These are phyloP conservation scores for Sphagnum fallax DNA, from an alignment of 228 moss, liverwort and hornwort genomes.

Conservation along the genomic window DNA sequence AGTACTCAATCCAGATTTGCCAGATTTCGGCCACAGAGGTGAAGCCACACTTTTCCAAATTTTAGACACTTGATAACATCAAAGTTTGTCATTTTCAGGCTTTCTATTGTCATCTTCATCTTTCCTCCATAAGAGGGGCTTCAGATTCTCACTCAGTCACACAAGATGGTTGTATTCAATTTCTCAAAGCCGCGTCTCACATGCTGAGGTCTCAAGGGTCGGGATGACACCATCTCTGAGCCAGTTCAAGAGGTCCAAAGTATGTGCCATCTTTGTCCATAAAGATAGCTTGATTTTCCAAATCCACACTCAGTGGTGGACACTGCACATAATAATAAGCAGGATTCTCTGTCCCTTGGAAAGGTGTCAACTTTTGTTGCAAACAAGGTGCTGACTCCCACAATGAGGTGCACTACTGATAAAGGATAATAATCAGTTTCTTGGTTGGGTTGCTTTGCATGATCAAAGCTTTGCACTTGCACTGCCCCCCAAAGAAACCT, in stretches of 20 bases:
- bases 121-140: conserved; percentile 44
- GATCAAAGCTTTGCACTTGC: too few species aligned
- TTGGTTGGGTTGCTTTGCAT: too few species aligned
- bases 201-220: conserved; percentile 54
- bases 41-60: conserved; percentile 61
- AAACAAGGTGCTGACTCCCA: conserved; percentile 60
- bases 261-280: conserved; percentile 92
- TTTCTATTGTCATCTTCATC: conserved; percentile 81
- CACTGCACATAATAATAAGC: conserved; percentile 97
- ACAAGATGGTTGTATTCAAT: conserved; percentile 86
- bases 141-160: conserved; percentile 62
- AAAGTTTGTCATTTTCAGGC: conserved; percentile 81
- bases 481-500: too few species aligned
- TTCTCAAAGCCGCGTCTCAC: conserved; percentile 85
- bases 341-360: conserved; percentile 85
- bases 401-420: conserved; percentile 43
- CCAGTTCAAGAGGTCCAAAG: conserved; percentile 96
- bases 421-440: too few species aligned
- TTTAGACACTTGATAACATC: conserved; percentile 91
- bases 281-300: conserved; percentile 79
- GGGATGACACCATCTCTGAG: conserved; percentile 87
- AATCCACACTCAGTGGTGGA: conserved; percentile 84
- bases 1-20: conserved; percentile 80
- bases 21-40: conserved; percentile 82
- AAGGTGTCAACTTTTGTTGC: conserved; percentile 80